Evolutionary conservation across 2,329 filamentous ascomycete genomes (phyloP), one percentile per base, ranked within the genome.

Genomic region (Madurella mycetomatis): DNA sequence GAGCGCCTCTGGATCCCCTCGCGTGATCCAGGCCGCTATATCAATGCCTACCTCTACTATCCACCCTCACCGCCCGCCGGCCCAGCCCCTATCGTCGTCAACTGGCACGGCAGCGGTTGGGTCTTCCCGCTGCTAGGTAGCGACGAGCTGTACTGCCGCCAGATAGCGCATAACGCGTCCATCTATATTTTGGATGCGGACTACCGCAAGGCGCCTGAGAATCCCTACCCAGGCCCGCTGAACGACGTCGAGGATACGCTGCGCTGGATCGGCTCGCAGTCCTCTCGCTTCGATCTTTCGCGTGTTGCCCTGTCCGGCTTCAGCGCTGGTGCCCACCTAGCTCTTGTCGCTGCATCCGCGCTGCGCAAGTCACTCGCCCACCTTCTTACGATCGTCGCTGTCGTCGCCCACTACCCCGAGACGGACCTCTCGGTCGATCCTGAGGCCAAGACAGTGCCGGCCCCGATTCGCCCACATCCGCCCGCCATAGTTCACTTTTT

Each of bases 361-460:
- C 47, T 67, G 1, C 61, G 78, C 9, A 69, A 70, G 59, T 16
- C 45, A 1, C 34, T 40, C 5, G n/a, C 34, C n/a, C 30, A 47
- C 13, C 45, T 47, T 9, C 67, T 79, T 56, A 76, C 79, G 12
- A 78, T 72, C 56, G 72, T 71, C 42, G 77, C 77, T 7, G 71
- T 79, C 55, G 75, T 80, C 52, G 66, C 72, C 44, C 76, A 74
- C 67, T 83, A 71, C 31, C 66, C 73, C 0, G 65, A 68, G 0
- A 64, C 64, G 2, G 67, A 73, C 45, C 55, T 73, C 17, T 60
- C 57, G 1, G 61, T 65, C 8, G 52, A 62, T 5, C 66, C 70
- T 0, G 62, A 63, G 12, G 37, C 55, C 1, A 72, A 69, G 47
- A 56, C 41, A 0, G 61, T 70, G 0, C 65, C 69, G 0, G 62